Base-by-base conservation (phyloP, 345 rosid species). In the Brassica juncea region DNA sequence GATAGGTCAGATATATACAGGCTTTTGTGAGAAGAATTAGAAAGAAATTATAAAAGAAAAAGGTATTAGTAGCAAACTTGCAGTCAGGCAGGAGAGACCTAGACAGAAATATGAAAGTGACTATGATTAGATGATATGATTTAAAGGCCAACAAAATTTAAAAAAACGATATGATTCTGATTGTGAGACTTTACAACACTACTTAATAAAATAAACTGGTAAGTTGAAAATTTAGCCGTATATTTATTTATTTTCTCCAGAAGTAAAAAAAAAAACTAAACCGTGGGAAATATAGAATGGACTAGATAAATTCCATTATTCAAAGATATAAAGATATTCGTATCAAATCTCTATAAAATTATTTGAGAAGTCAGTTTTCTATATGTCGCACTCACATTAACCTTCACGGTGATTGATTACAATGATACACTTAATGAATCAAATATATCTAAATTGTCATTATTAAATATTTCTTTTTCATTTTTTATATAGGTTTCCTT, bases 181-280 rank as follows among this genome's bases (percentile, higher is more conserved):
- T 66, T 9, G 55, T 66, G 32, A 67, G 71, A 34, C 47, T 34
- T 64, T 34, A 8, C 2, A 64, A 4, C 2, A 35, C 15, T 64
- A 64, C 25, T 23, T n/a, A 49, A 1, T 49, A 49, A 49, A 16
- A 65, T 31, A 34, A 8, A 34, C 21, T 65, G 8, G 28, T 1
- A n/a, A 64, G 44, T 64, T 32, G 23, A 64, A 64, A 64, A 23
- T 23, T 23, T 23, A 64, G 68, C 32, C 68, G 16, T 66, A 37
- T 68, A 9, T 47, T 75, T 42, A 23, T 75, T 55, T 1, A 42
- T 42, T 42, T 5, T 42, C 4, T 42, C 52, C 4, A 11, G 34
- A 68, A 61, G 11, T 66, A 0, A 21, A 42, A 68, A 30, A 68
- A 74, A 76, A 76, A 57, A 55, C 3, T 54, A 14, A 76, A 68